These are phyloP conservation scores for Westerdykella aurantiaca DNA, from an alignment of 2,329 filamentous ascomycete genomes.

Conservation along the genomic window DNA sequence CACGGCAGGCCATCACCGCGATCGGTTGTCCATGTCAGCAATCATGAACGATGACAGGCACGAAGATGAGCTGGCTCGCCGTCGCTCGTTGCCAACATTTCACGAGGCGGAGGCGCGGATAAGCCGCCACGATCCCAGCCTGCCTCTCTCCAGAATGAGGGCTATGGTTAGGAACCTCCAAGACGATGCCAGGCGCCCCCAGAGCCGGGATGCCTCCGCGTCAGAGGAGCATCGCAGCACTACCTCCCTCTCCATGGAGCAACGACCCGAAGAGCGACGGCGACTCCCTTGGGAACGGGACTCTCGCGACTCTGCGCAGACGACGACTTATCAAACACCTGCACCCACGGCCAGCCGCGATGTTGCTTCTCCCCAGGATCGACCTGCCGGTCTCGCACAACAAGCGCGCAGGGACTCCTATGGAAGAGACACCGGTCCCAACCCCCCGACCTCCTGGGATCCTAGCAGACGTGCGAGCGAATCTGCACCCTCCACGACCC, in stretches of 20 bases:
- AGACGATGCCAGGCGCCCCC: neutral
- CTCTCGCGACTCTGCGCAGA: neutral
- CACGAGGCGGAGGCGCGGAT: too few relatives aligned
- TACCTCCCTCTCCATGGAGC: neutral
- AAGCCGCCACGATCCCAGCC: neutral
- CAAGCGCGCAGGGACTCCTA: too few relatives aligned
- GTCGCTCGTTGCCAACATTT: too few relatives aligned
- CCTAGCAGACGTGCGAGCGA: conserved; percentile 24
- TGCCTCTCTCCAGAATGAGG: neutral
- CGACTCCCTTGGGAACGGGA: neutral
- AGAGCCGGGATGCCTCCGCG: neutral
- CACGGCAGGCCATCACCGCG: too few relatives aligned
- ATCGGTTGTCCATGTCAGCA: too few relatives aligned
- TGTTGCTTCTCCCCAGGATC: too few relatives aligned
- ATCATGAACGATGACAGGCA: too few relatives aligned
- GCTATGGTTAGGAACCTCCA: neutral
- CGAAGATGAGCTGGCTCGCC: too few relatives aligned
- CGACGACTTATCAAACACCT: neutral
- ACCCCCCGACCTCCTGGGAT: conserved; percentile 11
- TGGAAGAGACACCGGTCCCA: too few relatives aligned
- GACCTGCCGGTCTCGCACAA: too few relatives aligned
- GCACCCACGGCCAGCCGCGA: neutral
- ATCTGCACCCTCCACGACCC: conserved; percentile 21
- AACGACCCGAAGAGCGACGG: neutral
- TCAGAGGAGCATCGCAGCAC: neutral